Evolutionary conservation across 139 green algal genomes (phyloP), one percentile per base, ranked within the genome.

Genomic region (Micractinium conductrix): DNA sequence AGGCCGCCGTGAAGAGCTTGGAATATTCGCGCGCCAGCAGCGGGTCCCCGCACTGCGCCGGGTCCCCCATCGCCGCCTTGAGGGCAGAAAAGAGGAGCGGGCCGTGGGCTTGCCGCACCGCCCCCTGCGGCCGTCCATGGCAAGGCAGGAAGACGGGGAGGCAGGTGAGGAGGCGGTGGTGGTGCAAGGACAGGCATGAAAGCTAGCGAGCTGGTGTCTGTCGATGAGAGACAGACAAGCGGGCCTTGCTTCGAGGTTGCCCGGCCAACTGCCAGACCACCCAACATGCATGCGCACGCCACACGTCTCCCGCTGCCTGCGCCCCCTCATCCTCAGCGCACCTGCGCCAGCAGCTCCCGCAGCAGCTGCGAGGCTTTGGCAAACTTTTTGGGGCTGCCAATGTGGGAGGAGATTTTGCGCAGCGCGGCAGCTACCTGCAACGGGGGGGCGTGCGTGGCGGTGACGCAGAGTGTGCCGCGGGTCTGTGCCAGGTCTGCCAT

Each of bases 381-480:
- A 73, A 97, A 96, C 87, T 97, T 97, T 74, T 86, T 85, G 21
- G 88, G 70, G 55, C 89, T 92, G 71, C 83, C 71, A 14, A 97
- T 94, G 85, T 96, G 92, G 14, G 72, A 48, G 0, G 69, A 63
- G 30, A 97, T 91, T 65, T 91, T 93, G 2, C 60, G 19, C 28
- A 96, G 85, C 2, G 93, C 93, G 6, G 80, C 81, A 14, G 80
- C 68, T 0, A 96, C 84, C 17, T n/a, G n/a, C n/a, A n/a, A n/a
- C n/a, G n/a, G n/a, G n/a, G n/a, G n/a, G n/a, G n/a, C n/a, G n/a
- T n/a, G n/a, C n/a, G n/a, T n/a, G n/a, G n/a, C n/a, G n/a, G n/a
- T n/a, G n/a, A n/a, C n/a, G n/a, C n/a, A n/a, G n/a, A n/a, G n/a
- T n/a, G n/a, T n/a, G n/a, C n/a, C n/a, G n/a, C n/a, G n/a, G n/a